Conservation (phyloP, 2,329 filamentous ascomycete species). For the Colletotrichum viniferum region DNA sequence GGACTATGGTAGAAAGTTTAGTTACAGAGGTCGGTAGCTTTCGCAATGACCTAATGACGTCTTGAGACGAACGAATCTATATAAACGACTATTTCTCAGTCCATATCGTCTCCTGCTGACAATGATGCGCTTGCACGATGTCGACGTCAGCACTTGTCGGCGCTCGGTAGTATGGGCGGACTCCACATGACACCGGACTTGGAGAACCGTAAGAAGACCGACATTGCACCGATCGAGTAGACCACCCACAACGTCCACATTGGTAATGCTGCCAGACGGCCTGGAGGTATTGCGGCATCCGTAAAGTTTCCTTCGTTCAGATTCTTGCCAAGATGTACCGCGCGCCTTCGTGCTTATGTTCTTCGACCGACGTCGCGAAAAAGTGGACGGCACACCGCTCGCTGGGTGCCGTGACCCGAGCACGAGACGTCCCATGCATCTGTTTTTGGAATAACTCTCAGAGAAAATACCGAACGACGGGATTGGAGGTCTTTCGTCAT, state of each 20-base stretch:
- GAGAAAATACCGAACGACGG: neutral
- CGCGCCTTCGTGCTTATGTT: neutral
- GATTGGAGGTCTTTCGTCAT: rapidly evolving
- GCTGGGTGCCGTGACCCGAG: neutral
- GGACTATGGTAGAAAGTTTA: neutral
- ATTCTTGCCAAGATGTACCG: neutral
- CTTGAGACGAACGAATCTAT: neutral
- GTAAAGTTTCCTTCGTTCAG: neutral
- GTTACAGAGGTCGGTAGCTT: neutral
- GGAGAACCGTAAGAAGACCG: neutral
- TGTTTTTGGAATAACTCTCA: neutral
- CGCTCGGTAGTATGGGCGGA: neutral
- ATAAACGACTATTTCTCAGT: neutral
- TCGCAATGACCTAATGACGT: no score
- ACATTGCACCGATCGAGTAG: neutral
- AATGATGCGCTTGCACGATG: neutral
- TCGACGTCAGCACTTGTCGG: neutral
- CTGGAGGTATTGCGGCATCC: neutral
- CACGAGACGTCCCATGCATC: neutral
- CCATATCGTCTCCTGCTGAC: neutral
- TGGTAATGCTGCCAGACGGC: neutral
- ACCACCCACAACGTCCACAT: neutral
- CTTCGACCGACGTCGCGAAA: neutral
- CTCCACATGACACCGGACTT: neutral
- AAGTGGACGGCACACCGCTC: neutral